Evolutionary conservation across 305 asterid genomes (phyloP), one percentile per base, ranked within the genome.

Genomic region (Petunia hybrid): DNA sequence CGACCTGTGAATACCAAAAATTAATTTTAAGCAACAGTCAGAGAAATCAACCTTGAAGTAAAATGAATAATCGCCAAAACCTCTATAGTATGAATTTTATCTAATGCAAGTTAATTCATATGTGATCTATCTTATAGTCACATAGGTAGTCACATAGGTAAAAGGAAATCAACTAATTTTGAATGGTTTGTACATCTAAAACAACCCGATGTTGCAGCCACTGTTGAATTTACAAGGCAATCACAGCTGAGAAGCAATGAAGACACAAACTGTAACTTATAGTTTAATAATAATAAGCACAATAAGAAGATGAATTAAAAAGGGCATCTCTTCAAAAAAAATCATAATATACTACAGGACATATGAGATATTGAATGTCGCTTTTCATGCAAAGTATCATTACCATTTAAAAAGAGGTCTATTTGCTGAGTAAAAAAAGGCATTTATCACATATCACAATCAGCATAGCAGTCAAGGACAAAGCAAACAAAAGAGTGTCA

Each of bases 1-100:
- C 91, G 94, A 40, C 98, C 99, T 97, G 86, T 3, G 87, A 69
- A 79, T 35, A 79, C 38, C 41, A 51, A 3, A 63, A 57, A 62
- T 56, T 76, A 59, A 73, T n/a, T 59, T 55, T 43, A 16, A 86
- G 14, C 10, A 70, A 16, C 5, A 6, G 5, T n/a, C 51, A 3
- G 4, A 3, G 6, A n/a, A 61, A 42, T 3, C 22, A 43, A 66
- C 6, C 45, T 67, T 40, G 51, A 40, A 40, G 35, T 2, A 2
- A 40, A 66, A 40, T 14, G 51, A 66, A 40, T 3, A 65, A 64
- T 4, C 45, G 38, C 45, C 16, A 64, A 57, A n/a, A 57, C 35
- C 35, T 14, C 13, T 59, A 5, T 36, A 16, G 14, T 40, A 13
- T 13, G 12, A 2, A 2, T 38, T 10, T 38, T 36, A 4, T 64